Base-by-base conservation (phyloP, 23 red algal genomes). In the Gracilaria gracilis region DNA sequence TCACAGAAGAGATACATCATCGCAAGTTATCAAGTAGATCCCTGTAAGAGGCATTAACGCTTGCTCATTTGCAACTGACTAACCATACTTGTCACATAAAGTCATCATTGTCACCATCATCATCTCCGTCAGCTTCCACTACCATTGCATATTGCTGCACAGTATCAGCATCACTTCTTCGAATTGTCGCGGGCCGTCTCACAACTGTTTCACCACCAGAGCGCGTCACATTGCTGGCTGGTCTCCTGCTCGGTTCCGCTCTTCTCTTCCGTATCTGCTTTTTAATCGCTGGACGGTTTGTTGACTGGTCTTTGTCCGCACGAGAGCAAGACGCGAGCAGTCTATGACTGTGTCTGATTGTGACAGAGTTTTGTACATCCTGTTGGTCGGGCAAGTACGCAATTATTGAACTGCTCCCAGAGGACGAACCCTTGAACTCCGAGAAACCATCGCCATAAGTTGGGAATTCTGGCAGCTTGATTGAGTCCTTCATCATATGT, bases 81-180 rank as follows among this genome's bases (percentile, higher is more conserved):
- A 69, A 69, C 64, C 64, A 37, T 32, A 69, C 37, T 36, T 64
- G 59, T 69, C 64, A 69, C 72, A 77, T 77, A 77, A 77, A 77
- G 72, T 77, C 72, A 28, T 50, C 72, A 50, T 73, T 35, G 17
- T 73, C 67, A 44, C 44, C 67, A 4, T 73, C 67, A 42, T 24
- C 38, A 1, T 44, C 67, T 11, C 44, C 5, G 42, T 4, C 4
- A 46, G 5, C 5, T 46, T 46, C 42, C 4, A 46, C 5, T 46
- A 46, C 11, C 5, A 46, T 46, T 46, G 42, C 33, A 44, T 44
- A 5, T 44, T 73, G 23, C 19, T 35, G 9, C 21, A 5, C 67
- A 73, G 1, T 13, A 46, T 51, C 42, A 37, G 35, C 72, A 4
- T 77, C 46, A 50, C 27, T 34, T 1, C 64, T 37, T 69, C 20